Conservation (phyloP, 176 grass and related monocot genomes). For the Elaeis guineensis region DNA sequence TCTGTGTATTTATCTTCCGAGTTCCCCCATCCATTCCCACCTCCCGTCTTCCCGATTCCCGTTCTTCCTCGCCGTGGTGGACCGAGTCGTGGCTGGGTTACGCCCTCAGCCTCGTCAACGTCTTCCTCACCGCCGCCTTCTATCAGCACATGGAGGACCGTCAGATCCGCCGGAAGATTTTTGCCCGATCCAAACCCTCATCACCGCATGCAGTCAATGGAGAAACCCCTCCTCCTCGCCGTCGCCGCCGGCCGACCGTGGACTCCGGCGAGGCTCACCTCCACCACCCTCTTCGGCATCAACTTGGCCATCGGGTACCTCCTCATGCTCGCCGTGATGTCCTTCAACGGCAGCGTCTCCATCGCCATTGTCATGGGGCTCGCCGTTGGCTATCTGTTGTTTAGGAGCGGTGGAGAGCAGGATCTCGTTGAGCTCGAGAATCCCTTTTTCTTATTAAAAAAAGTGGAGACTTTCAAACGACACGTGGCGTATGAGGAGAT, state of each 20-base stretch:
- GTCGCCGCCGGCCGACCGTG: background rate
- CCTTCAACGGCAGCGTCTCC: constrained; percentile 88
- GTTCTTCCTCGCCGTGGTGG: constrained; percentile 64
- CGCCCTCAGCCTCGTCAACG: constrained; percentile 61
- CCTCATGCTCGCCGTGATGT: constrained; percentile 97
- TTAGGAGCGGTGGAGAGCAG: constrained; percentile 67
- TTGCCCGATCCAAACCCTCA: constrained; percentile 28
- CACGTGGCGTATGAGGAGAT: too few species aligned
- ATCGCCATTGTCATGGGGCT: constrained; percentile 63
- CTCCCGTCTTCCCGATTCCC: too few species aligned
- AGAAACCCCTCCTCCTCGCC: constrained; percentile 23
- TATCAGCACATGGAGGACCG: constrained; percentile 97
- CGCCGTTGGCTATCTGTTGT: constrained; percentile 64
- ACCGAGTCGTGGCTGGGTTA: constrained; percentile 62
- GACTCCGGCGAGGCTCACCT: constrained; percentile 16
- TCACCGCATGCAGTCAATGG: constrained; percentile 11
- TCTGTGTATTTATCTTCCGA: too few species aligned
- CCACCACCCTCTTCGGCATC: constrained; percentile 62
- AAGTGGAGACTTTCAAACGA: too few species aligned
- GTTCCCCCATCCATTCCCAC: too few species aligned
- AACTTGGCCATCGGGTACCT: constrained; percentile 82
- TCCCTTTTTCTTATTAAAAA: too few species aligned
- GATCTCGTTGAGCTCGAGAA: constrained; percentile 56
- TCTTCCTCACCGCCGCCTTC: constrained; percentile 69
- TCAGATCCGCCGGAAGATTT: constrained; percentile 60